Evolutionary conservation across 106 monocot genomes (phyloP).

Genomic region (Dioscorea dumetorum): DNA sequence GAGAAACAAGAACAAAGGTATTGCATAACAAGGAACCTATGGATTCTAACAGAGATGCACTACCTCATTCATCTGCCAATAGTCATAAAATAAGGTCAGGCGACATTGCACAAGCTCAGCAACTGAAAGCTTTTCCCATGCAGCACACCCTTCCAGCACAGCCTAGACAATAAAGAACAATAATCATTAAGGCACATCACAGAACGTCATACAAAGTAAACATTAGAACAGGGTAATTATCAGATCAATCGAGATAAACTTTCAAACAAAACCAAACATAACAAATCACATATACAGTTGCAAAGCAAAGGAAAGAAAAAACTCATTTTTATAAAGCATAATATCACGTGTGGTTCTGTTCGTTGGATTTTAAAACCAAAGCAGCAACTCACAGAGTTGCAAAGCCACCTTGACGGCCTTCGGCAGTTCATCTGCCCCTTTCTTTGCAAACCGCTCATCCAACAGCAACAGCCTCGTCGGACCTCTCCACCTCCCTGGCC

Average conservation of each 20-base stretch:
- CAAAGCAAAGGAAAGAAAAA: no score
- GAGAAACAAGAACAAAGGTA: no score
- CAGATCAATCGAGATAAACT: no score
- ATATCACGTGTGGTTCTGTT: no score
- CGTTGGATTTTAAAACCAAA: no score
- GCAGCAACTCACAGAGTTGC: conserved; percentile 20
- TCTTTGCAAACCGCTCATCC: conserved; percentile 59
- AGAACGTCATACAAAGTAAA: no score
- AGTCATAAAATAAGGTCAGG: conserved; percentile 77
- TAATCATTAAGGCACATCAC: no score
- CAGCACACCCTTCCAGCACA: conserved; percentile 29
- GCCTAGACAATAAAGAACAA: conserved; percentile 32
- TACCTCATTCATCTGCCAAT: conserved; percentile 95
- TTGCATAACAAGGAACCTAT: no score
- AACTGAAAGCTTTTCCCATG: conserved; percentile 6
- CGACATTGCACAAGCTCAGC: conserved; percentile 69
- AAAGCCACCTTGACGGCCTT: conserved; percentile 70
- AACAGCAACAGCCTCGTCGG: conserved; percentile 78
- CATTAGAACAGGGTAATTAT: no score
- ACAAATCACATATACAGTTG: no score
- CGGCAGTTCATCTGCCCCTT: conserved; percentile 47
- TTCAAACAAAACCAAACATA: no score
- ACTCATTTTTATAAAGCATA: no score
- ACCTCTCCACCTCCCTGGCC: conserved; percentile 52
- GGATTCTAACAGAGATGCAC: background rate